phyloP scores from a whole-genome alignment of 768 basidiomycete genomes.

The Lentinula raphanica region DNA sequence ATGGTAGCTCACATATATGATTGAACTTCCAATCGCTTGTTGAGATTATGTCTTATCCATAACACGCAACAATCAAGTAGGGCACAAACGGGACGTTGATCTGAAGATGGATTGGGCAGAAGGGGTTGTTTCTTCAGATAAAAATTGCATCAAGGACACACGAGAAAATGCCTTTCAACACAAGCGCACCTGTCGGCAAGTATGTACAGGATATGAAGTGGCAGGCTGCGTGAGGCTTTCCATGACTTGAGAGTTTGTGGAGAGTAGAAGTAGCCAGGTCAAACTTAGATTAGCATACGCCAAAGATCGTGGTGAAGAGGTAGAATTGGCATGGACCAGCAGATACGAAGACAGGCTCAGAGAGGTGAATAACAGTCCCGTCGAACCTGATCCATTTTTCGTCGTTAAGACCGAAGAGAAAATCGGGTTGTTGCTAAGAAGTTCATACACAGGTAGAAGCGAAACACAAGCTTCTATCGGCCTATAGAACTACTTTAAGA shows the following conservation, averaged over 20 bases:
- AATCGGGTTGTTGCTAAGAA: constrained; percentile 42
- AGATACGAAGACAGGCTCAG: constrained; percentile 61
- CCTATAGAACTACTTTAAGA: constrained; percentile 24
- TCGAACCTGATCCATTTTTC: background rate
- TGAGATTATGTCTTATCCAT: constrained; percentile 68
- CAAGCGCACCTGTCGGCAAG: constrained; percentile 50
- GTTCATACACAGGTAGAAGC: constrained; percentile 59
- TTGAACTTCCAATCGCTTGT: constrained; percentile 52
- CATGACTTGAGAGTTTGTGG: constrained; percentile 46
- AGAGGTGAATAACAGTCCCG: constrained; percentile 30
- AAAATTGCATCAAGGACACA: constrained; percentile 23
- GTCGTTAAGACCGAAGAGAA: constrained; percentile 39
- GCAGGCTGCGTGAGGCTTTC: constrained; percentile 38
- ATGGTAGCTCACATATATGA: constrained; percentile 46
- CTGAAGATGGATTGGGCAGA: constrained; percentile 34
- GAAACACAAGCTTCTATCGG: constrained; percentile 58
- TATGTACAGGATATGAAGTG: constrained; percentile 36
- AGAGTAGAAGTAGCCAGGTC: constrained; percentile 45
- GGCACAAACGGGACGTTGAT: constrained; percentile 48
- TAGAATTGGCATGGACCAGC: constrained; percentile 61
- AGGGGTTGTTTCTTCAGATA: constrained; percentile 43
- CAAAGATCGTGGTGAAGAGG: constrained; percentile 50
- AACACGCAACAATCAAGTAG: constrained; percentile 64
- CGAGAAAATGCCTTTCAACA: too few relatives aligned
- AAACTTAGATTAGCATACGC: constrained; percentile 59